Evolutionary conservation across 306 rosid species (phyloP).

Genomic region (Vigna radiata): DNA sequence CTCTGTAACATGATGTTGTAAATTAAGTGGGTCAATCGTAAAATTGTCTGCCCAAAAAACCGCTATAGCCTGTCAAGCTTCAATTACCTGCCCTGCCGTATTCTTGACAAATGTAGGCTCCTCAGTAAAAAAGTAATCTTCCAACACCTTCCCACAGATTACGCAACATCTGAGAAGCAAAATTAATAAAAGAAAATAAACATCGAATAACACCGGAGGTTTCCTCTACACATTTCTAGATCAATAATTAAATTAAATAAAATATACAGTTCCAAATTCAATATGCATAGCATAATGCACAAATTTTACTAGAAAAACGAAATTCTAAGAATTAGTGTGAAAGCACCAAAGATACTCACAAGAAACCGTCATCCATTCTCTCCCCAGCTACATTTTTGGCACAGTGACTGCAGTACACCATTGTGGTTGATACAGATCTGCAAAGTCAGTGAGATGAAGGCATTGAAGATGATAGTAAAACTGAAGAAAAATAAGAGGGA

Average conservation of each 20-base stretch:
- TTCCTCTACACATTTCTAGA: constrained; percentile 26
- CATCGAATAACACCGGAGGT: background rate
- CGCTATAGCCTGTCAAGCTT: background rate
- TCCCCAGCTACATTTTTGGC: constrained; percentile 2
- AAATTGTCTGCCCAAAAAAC: constrained; percentile 15
- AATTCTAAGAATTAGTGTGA: background rate
- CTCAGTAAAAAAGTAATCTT: constrained; percentile 14
- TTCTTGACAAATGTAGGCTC: constrained; percentile 43
- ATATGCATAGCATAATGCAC: background rate
- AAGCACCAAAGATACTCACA: constrained; percentile 37
- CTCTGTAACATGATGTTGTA: background rate
- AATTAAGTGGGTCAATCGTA: background rate
- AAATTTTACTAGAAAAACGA: background rate
- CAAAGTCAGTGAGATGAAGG: background rate
- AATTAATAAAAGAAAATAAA: background rate
- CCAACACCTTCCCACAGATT: constrained; percentile 46
- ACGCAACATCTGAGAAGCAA: constrained; percentile 38
- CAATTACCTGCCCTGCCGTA: constrained; percentile 36
- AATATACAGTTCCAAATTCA: constrained; percentile 5
- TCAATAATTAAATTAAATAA: background rate
- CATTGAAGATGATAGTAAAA: background rate
- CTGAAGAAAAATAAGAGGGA: background rate
- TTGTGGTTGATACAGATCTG: constrained; percentile 8
- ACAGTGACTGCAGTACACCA: constrained; percentile 43
- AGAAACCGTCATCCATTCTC: constrained; percentile 35